Conservation (phyloP, 179 eudicot genomes). For the Beta lomatogona region DNA sequence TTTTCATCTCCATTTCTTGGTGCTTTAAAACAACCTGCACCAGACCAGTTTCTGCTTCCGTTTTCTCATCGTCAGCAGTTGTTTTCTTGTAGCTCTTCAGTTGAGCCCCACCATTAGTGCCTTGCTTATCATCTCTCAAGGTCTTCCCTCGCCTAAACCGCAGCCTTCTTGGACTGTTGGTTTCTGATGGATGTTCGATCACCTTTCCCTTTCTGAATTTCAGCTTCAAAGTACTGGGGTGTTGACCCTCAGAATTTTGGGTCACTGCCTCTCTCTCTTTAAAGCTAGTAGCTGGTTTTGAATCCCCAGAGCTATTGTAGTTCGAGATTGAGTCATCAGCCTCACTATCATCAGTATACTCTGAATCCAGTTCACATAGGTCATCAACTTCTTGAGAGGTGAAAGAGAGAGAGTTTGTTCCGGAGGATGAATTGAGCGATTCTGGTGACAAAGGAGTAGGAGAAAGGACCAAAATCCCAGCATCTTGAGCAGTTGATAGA, state of each 20-base stretch:
- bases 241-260: conserved; percentile 32
- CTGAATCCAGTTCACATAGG: conserved; percentile 29
- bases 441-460: conserved; percentile 40
- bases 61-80: conserved; percentile 24
- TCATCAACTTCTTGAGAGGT: conserved; percentile 44
- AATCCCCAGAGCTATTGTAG: conserved; percentile 3
- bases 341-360: conserved; percentile 42
- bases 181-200: conserved; percentile 51
- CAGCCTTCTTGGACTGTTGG: conserved; percentile 52
- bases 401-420: conserved; percentile 37
- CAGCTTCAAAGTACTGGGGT: conserved; percentile 39
- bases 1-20: conserved; percentile 72
- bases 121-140: conserved; percentile 36
- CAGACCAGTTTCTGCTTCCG: conserved; percentile 29
- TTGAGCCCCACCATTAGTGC: conserved; percentile 25
- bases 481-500: conserved; percentile 26
- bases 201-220: conserved; percentile 75
- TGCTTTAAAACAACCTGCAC: conserved; percentile 70
- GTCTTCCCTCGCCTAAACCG: conserved; percentile 53
- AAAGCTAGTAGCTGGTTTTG: conserved; percentile 22
- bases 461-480: conserved; percentile 26
- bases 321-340: conserved; percentile 42
- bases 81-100: conserved; percentile 41
- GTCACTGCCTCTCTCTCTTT: conserved; percentile 5
- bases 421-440: conserved; percentile 42